phyloP scores from a whole-genome alignment of 768 basidiomycete genomes.

The Nidularia pulvinata region DNA sequence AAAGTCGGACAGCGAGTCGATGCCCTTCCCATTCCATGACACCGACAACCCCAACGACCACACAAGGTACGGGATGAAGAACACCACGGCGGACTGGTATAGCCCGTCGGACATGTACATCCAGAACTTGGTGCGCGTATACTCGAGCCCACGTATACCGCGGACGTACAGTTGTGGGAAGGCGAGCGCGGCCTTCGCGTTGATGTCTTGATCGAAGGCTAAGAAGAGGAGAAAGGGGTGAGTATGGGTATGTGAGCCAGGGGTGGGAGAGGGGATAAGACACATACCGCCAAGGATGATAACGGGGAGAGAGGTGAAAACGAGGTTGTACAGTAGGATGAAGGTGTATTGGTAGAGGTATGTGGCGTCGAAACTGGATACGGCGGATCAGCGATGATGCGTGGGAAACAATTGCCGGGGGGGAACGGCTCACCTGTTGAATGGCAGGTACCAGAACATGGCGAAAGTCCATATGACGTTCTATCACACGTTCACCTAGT shows the following conservation, averaged over 20 bases:
- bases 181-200: slow-evolving; percentile 85
- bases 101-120: slow-evolving; percentile 92
- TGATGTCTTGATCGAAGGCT: slow-evolving; percentile 97
- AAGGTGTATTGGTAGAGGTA: slow-evolving; percentile 96
- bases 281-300: slow-evolving; percentile 81
- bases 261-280: slow-evolving; percentile 1
- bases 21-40: slow-evolving; percentile 79
- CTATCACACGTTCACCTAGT: slow-evolving; percentile 26
- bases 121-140: slow-evolving; percentile 93
- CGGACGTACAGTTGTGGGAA: slow-evolving; percentile 97
- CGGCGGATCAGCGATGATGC: not conserved
- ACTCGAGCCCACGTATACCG: slow-evolving; percentile 92
- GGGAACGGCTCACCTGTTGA: slow-evolving; percentile 61
- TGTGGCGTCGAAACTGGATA: slow-evolving; percentile 86
- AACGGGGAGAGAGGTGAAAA: slow-evolving; percentile 94
- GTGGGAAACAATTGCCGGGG: not conserved
- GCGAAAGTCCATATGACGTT: slow-evolving; percentile 93
- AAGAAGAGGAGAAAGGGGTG: not conserved
- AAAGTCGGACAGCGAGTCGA: slow-evolving; percentile 83
- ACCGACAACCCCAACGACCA: slow-evolving; percentile 65
- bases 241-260: slow-evolving; percentile 1
- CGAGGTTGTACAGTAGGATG: slow-evolving; percentile 86
- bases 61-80: slow-evolving; percentile 80
- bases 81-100: slow-evolving; percentile 88
- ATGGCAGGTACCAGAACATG: slow-evolving; percentile 93